Evolutionary conservation across 495 filamentous ascomycete species (phyloP).

Genomic region (Chaetomidium leptoderma): DNA sequence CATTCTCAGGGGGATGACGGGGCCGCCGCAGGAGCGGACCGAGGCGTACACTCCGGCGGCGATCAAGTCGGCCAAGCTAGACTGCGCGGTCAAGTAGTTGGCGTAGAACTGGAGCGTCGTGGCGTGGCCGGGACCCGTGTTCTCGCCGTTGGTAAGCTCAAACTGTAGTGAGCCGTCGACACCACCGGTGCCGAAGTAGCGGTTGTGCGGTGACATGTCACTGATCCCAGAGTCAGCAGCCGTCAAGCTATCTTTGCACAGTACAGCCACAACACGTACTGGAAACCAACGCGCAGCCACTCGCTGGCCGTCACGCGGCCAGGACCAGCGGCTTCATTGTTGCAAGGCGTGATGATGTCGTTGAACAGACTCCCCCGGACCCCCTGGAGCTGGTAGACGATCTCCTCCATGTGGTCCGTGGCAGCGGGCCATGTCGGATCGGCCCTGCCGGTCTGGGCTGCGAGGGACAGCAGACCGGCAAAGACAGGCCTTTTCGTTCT

Average conservation of each 20-base stretch:
- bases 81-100: conserved; percentile 48
- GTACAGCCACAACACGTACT: conserved; percentile 28
- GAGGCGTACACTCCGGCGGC: conserved; percentile 56
- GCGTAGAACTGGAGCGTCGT: conserved; percentile 53
- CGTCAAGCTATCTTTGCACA: too few relatives aligned
- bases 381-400: conserved; percentile 55
- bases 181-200: conserved; percentile 48
- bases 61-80: conserved; percentile 54
- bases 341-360: conserved; percentile 55
- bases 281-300: conserved; percentile 59
- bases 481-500: conserved; percentile 22
- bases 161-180: conserved; percentile 59
- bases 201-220: conserved; percentile 56
- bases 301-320: conserved; percentile 56
- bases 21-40: conserved; percentile 56
- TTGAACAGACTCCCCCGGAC: conserved; percentile 52
- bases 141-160: conserved; percentile 53
- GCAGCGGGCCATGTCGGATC: conserved; percentile 58
- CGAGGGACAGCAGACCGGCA: conserved; percentile 34
- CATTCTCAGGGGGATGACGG: conserved; percentile 49
- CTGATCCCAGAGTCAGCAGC: conserved; percentile 10
- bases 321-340: conserved; percentile 49
- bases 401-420: conserved; percentile 60
- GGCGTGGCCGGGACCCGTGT: conserved; percentile 55
- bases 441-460: conserved; percentile 28